Percentiles rank a stretch among this genome's conserved stretches.
Evolutionary conservation across 1,284 basidiomycete species (phyloP).

Genomic region (Leccinum huronense): DNA sequence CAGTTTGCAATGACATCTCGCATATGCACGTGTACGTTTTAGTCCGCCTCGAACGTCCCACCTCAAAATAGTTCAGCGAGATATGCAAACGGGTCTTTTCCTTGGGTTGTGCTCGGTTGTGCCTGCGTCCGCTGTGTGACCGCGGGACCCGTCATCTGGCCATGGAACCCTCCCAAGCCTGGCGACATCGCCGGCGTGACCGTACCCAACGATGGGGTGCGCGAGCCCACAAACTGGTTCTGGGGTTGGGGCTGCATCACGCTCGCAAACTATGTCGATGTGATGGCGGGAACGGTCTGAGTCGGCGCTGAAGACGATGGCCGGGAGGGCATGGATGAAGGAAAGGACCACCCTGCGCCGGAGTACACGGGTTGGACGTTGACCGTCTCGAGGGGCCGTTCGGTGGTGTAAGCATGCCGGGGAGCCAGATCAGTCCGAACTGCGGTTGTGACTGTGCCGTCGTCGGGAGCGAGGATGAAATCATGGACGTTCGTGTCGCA

Average conservation of each 20-base stretch:
- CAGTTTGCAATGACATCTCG: neutral
- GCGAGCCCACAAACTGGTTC: slow-evolving; percentile 12
- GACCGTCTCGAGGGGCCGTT: slow-evolving; percentile 19
- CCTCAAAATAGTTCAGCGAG: slow-evolving; percentile 66
- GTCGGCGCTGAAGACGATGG: slow-evolving; percentile 10
- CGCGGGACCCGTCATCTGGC: slow-evolving; percentile 10
- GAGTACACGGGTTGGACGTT: slow-evolving; percentile 22
- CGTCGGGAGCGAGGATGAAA: slow-evolving; percentile 20
- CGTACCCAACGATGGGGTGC: neutral
- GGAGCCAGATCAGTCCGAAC: slow-evolving; percentile 50
- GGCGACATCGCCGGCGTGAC: too few species aligned
- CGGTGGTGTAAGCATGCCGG: slow-evolving; percentile 43
- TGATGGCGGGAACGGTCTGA: slow-evolving; percentile 5
- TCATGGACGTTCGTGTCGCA: slow-evolving; percentile 24
- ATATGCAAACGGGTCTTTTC: slow-evolving; percentile 80
- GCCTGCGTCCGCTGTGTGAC: slow-evolving; percentile 21
- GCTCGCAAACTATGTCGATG: slow-evolving; percentile 13
- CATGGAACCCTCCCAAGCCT: slow-evolving; percentile 17
- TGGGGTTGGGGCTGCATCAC: slow-evolving; percentile 23
- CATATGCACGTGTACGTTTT: neutral
- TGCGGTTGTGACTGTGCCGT: slow-evolving; percentile 31
- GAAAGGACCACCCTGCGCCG: slow-evolving; percentile 4
- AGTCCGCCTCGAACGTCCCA: neutral
- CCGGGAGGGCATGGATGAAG: slow-evolving; percentile 22
- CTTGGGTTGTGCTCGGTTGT: slow-evolving; percentile 35